Conservation (phyloP, 768 basidiomycete species). For the Mycena leptocephala region DNA sequence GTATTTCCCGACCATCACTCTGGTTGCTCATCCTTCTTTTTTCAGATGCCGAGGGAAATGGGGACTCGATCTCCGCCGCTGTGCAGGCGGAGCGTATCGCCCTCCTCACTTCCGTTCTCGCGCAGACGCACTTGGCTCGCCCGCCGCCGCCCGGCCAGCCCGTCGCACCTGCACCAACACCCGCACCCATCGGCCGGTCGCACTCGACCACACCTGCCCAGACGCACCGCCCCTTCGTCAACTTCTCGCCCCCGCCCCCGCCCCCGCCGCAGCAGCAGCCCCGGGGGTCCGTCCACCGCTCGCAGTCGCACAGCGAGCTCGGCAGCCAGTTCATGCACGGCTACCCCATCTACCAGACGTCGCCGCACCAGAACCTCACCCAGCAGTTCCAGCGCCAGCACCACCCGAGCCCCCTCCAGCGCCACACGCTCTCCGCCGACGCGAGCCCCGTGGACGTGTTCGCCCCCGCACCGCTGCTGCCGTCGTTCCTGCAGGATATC, state of each 20-base stretch:
- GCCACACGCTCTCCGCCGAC: slow-evolving; percentile 23
- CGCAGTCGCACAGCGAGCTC: slow-evolving; percentile 67
- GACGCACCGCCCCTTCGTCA: slow-evolving; percentile 56
- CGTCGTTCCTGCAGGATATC: slow-evolving; percentile 84
- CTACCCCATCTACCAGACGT: slow-evolving; percentile 78
- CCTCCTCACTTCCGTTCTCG: slow-evolving; percentile 81
- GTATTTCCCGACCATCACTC: slow-evolving; percentile 4
- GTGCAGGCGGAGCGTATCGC: slow-evolving; percentile 91
- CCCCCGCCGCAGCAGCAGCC: slow-evolving; percentile 45
- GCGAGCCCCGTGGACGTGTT: slow-evolving; percentile 31
- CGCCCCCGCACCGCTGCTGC: slow-evolving; percentile 72
- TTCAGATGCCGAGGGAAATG: slow-evolving; percentile 89
- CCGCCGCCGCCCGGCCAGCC: slow-evolving; percentile 23
- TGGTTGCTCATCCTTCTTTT: slow-evolving; percentile 22
- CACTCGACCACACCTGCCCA: slow-evolving; percentile 66
- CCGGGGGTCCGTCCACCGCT: slow-evolving; percentile 62
- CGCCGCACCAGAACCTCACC: slow-evolving; percentile 53
- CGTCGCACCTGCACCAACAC: slow-evolving; percentile 36
- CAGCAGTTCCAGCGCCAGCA: slow-evolving; percentile 31
- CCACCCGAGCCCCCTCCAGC: slow-evolving; percentile 35
- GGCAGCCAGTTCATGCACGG: slow-evolving; percentile 58
- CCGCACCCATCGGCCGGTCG: slow-evolving; percentile 48
- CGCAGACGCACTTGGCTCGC: slow-evolving; percentile 60
- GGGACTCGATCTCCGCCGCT: slow-evolving; percentile 88
- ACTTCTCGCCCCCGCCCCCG: slow-evolving; percentile 47